Conservation (phyloP, 345 rosid genomes). For the Euclidium syriacum region DNA sequence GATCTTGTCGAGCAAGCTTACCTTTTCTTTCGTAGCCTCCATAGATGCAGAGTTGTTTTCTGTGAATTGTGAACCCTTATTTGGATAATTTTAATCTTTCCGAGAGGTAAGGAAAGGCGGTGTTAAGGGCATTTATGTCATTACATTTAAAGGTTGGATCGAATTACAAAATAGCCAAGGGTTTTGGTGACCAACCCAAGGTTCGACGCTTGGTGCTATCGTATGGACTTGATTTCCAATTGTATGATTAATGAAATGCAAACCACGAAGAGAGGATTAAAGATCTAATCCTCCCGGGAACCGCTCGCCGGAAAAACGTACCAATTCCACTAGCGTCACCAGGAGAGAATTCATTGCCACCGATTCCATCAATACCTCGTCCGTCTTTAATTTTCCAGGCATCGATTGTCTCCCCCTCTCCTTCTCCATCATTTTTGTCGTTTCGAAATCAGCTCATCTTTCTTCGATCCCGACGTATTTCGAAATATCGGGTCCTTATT, state of each 20-base stretch:
- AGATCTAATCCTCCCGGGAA: slow-evolving; percentile 20
- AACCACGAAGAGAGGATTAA: slow-evolving; percentile 8
- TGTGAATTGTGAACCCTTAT: background rate
- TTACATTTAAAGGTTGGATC: background rate
- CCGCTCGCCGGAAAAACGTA: slow-evolving; percentile 17
- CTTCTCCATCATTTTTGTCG: background rate
- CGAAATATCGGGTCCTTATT: slow-evolving; percentile 6
- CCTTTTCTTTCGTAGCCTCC: slow-evolving; percentile 35
- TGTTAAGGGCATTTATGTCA: slow-evolving; percentile 17
- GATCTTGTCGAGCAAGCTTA: slow-evolving; percentile 38
- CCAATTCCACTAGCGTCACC: slow-evolving; percentile 5
- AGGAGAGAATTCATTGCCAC: slow-evolving; percentile 2
- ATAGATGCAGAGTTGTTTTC: slow-evolving; percentile 16
- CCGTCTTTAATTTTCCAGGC: background rate
- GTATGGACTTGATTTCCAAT: background rate
- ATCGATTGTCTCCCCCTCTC: background rate
- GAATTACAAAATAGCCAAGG: background rate
- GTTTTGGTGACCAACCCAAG: slow-evolving; percentile 5
- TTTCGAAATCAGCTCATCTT: background rate
- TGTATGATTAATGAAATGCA: slow-evolving; percentile 5
- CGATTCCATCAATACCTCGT: background rate
- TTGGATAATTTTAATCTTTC: background rate
- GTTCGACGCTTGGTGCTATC: slow-evolving; percentile 21
- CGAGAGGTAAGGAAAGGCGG: background rate
- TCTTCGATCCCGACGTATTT: slow-evolving; percentile 17